Base-by-base conservation (phyloP, 1,139 yeast species). In the Candida tropicalis region DNA sequence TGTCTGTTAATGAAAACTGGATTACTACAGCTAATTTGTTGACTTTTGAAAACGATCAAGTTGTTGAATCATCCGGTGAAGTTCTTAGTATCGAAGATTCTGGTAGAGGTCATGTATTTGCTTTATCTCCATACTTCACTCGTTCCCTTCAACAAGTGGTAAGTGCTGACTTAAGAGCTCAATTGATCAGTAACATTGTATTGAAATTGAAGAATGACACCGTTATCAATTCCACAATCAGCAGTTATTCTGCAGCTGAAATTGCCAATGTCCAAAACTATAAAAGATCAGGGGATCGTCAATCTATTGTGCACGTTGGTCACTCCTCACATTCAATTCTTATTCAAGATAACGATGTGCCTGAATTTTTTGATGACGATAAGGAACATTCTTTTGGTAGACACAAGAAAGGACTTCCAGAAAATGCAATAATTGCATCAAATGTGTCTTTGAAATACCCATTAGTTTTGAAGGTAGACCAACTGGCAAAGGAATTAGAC, bases 1-100 rank as follows among this genome's bases (percentile, higher is more conserved):
- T 59, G 15, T 54, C 63, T 2, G 68, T 81, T 39, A 87, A 84
- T 1, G 66, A 73, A 27, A 79, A 84, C 61, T 87, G 95, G 95
- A 75, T 85, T 38, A 68, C 84, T 17, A 70, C 84, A 28, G 90
- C 84, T 12, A 82, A 79, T 52, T 58, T 87, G 35, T 66, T 83
- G 41, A 68, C 81, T 4, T 87, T 87, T 83, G 82, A 83, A 59
- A 70, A 70, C 45, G 54, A 58, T 1, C 50, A 63, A 3, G 70
- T 81, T 23, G 63, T 57, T 7, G 57, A 55, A 20, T 62, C 74
- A 13, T 47, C 56, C n/a, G 86, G 85, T 41, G 58, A 57, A 11
- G 50, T 77, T 2, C 35, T 61, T 1, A 43, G 52, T n/a, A 52
- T 59, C 12, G 55, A 49, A 34, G 60, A 61, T 43, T 32, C 47